phyloP scores from a whole-genome alignment of 176 grass and related monocot species.

The Areca catechu region DNA sequence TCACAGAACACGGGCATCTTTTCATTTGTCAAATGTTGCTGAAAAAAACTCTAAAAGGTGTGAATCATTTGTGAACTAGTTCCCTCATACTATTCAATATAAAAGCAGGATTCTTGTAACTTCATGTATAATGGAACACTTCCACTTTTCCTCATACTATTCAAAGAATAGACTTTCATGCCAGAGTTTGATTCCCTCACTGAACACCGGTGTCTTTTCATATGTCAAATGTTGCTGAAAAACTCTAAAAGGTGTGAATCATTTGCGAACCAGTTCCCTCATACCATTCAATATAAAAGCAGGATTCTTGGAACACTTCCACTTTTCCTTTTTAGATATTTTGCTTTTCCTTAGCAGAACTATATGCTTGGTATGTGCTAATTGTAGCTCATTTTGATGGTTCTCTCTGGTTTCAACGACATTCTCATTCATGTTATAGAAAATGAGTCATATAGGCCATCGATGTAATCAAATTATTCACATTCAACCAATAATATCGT shows the following conservation, averaged over 20 bases:
- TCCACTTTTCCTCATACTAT: too few species aligned
- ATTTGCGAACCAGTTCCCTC: background rate
- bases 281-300: too few species aligned
- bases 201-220: background rate
- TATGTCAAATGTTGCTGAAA: background rate
- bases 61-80: background rate
- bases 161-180: background rate
- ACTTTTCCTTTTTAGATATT: background rate
- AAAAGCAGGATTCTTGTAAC: too few species aligned
- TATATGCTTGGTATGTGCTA: background rate
- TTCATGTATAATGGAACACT: too few species aligned
- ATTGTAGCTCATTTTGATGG: too few species aligned
- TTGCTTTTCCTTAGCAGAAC: background rate
- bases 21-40: background rate
- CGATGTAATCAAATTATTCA: too few species aligned
- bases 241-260: background rate
- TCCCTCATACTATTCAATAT: too few species aligned
- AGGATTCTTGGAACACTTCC: too few species aligned
- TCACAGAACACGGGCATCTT: background rate
- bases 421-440: too few species aligned
- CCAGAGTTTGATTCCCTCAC: background rate
- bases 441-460: too few species aligned
- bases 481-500: too few species aligned
- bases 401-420: too few species aligned
- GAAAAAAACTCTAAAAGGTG: constrained; percentile 2